Percentiles rank a stretch among this genome's conserved stretches.
phyloP scores from a whole-genome alignment of 352 stramenopile species.

The Pythium rhizo-oryzae region DNA sequence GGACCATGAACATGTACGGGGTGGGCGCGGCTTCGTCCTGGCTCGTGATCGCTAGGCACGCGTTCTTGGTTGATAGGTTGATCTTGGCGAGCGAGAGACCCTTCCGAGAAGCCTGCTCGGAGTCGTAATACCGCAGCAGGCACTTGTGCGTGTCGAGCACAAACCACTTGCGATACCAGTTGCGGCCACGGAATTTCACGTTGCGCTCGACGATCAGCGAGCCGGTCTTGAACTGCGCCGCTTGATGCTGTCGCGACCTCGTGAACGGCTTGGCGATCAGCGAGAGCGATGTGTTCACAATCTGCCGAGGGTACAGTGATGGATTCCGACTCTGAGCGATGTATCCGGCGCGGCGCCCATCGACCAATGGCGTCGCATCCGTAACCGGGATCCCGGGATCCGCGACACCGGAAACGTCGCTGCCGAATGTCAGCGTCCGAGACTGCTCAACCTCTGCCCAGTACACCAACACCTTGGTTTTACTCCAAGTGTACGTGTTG shows the following conservation, averaged over 20 bases:
- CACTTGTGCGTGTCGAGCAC: slow-evolving; percentile 64
- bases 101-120: slow-evolving; percentile 52
- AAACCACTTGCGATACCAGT: slow-evolving; percentile 88
- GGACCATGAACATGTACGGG: slow-evolving; percentile 70
- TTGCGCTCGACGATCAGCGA: slow-evolving; percentile 72
- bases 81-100: slow-evolving; percentile 66
- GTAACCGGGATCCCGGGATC: not conserved
- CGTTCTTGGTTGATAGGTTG: slow-evolving; percentile 66
- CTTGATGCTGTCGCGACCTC: slow-evolving; percentile 29
- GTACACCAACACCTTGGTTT: slow-evolving; percentile 75
- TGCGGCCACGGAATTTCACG: slow-evolving; percentile 66
- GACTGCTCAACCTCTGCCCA: slow-evolving; percentile 66
- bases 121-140: slow-evolving; percentile 78
- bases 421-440: not conserved
- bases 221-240: slow-evolving; percentile 43
- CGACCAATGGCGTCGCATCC: slow-evolving; percentile 14
- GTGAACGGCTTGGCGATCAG: slow-evolving; percentile 71
- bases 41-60: slow-evolving; percentile 64
- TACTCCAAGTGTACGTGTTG: slow-evolving; percentile 86
- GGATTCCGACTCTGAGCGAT: slow-evolving; percentile 66
- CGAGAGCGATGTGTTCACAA: slow-evolving; percentile 79
- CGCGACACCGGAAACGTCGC: not conserved
- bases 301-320: slow-evolving; percentile 58
- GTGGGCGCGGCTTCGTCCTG: slow-evolving; percentile 64
- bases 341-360: slow-evolving; percentile 60